These are phyloP conservation scores for Colletotrichum lentis DNA, from an alignment of 2,329 filamentous ascomycete species.

Conservation along the genomic window DNA sequence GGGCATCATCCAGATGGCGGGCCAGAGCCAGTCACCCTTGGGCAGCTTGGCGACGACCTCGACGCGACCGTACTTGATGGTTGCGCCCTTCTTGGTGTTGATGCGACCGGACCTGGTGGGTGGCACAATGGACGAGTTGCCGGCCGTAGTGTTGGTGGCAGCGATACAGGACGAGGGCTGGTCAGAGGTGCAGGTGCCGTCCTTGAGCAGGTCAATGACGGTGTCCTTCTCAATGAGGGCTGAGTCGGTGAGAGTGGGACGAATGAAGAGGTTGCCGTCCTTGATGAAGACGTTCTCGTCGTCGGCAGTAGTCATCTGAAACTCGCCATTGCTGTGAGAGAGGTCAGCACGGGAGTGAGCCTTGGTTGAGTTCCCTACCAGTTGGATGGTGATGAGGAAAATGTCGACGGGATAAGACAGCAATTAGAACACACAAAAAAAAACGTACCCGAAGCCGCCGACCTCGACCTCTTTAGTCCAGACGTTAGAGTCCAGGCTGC, in stretches of 20 bases:
- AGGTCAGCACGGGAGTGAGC: constrained; percentile 1
- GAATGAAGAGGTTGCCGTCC: constrained; percentile 75
- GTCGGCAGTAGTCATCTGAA: constrained; percentile 75
- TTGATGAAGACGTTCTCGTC: constrained; percentile 80
- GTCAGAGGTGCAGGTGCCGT: constrained; percentile 73
- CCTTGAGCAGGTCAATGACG: constrained; percentile 71
- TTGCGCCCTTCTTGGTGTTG: constrained; percentile 74
- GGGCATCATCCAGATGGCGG: constrained; percentile 91
- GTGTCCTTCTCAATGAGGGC: constrained; percentile 71
- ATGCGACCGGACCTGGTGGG: constrained; percentile 81
- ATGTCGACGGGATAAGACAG: no score
- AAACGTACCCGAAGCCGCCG: constrained; percentile 76
- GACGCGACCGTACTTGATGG: constrained; percentile 81
- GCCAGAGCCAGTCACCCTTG: constrained; percentile 86
- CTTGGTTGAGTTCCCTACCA: no score
- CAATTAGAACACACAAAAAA: not conserved
- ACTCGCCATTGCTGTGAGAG: constrained; percentile 74
- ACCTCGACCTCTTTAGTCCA: constrained; percentile 81
- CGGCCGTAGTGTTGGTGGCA: constrained; percentile 73
- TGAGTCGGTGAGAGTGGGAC: constrained; percentile 78
- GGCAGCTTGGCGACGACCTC: constrained; percentile 82
- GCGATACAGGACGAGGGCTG: constrained; percentile 67
- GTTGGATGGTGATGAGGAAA: no score
- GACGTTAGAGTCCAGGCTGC: constrained; percentile 64
- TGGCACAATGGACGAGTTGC: constrained; percentile 78